phyloP scores from a whole-genome alignment of 192 early-diverging fungal species.

The Globomyces pollinis-pini region DNA sequence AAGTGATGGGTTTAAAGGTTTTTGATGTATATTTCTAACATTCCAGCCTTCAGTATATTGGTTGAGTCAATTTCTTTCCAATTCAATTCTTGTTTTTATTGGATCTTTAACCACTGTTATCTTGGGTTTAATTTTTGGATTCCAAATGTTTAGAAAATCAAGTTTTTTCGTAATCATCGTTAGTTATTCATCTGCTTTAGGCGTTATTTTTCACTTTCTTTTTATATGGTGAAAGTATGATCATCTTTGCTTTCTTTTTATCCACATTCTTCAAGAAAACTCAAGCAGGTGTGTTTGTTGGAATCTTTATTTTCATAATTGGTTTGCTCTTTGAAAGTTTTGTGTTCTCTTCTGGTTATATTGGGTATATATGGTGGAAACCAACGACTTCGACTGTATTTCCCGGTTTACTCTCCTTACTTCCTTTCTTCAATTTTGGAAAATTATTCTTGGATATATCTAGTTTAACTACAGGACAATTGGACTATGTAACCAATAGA shows the following conservation, averaged over 20 bases:
- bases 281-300: constrained; percentile 45
- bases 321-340: constrained; percentile 51
- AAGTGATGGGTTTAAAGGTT: constrained; percentile 68
- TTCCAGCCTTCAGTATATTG: constrained; percentile 20
- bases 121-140: constrained; percentile 44
- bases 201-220: constrained; percentile 38
- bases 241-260: constrained; percentile 48
- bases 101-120: constrained; percentile 38
- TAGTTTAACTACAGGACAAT: constrained; percentile 32
- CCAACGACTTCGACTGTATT: constrained; percentile 25
- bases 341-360: constrained; percentile 19
- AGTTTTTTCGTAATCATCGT: constrained; percentile 37
- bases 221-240: constrained; percentile 55
- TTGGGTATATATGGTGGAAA: constrained; percentile 30
- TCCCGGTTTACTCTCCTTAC: constrained; percentile 38
- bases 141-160: constrained; percentile 39
- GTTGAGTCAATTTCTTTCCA: constrained; percentile 13
- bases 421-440: constrained; percentile 35
- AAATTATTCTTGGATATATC: constrained; percentile 60
- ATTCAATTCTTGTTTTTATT: constrained; percentile 23
- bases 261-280: constrained; percentile 47
- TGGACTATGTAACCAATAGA: constrained; percentile 34
- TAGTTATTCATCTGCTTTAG: neutral
- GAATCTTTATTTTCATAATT: constrained; percentile 62
- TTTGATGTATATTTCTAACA: neutral